Conservation (phyloP, 129 eudicot genomes). For the Flaveria sonorensis region DNA sequence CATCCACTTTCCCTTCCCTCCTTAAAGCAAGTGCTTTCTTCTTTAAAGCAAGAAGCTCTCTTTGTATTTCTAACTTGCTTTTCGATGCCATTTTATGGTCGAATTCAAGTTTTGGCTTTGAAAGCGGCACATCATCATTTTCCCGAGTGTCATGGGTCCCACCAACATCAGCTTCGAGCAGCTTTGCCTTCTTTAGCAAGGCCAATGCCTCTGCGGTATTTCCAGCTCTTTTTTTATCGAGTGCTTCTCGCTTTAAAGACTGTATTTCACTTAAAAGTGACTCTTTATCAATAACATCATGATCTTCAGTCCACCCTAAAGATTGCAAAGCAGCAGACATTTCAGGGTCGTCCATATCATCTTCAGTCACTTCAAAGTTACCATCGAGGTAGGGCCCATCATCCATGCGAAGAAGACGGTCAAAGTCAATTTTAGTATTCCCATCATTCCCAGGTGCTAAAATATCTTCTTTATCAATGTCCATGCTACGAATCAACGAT, state of each 20-base stretch:
- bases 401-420: constrained; percentile 38
- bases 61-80: constrained; percentile 65
- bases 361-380: constrained; percentile 72
- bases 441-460: constrained; percentile 41
- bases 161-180: constrained; percentile 57
- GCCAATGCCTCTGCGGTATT: constrained; percentile 65
- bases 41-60: constrained; percentile 79
- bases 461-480: constrained; percentile 47
- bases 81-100: constrained; percentile 46
- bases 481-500: constrained; percentile 69
- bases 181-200: constrained; percentile 65
- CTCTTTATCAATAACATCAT: constrained; percentile 43
- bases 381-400: constrained; percentile 55
- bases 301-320: constrained; percentile 86
- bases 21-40: constrained; percentile 83
- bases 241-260: constrained; percentile 69
- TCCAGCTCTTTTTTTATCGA: constrained; percentile 67
- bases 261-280: constrained; percentile 50
- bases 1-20: constrained; percentile 79
- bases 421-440: constrained; percentile 49
- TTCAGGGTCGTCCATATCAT: constrained; percentile 86
- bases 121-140: constrained; percentile 13
- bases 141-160: constrained; percentile 32
- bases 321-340: constrained; percentile 79
- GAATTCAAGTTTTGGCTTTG: constrained; percentile 14